A percentile compares a stretch with the other conserved stretches of the same genome.
Evolutionary conservation across 1,284 basidiomycete species (phyloP).

Genomic region (Pisolithus thermaeus): DNA sequence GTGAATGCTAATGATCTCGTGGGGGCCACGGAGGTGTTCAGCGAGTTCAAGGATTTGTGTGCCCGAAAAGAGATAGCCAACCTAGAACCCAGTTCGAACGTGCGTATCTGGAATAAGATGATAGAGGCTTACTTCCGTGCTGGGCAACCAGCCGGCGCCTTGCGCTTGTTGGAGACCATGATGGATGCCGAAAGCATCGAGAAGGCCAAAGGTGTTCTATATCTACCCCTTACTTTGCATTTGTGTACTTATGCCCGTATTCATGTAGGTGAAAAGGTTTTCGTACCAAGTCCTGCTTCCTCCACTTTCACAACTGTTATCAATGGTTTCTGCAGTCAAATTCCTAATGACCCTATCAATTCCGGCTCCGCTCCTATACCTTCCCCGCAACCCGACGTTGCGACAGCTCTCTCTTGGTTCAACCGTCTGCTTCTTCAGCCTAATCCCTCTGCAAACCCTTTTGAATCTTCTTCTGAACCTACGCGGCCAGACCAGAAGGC

Average conservation of each 20-base stretch:
- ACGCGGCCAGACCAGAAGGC: slow-evolving; percentile 46
- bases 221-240: slow-evolving; percentile 22
- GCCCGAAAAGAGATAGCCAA: slow-evolving; percentile 31
- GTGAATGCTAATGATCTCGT: slow-evolving; percentile 46
- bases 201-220: slow-evolving; percentile 1
- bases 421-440: slow-evolving; percentile 51
- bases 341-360: not conserved
- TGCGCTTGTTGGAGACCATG: slow-evolving; percentile 72
- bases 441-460: slow-evolving; percentile 30
- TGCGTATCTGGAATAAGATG: slow-evolving; percentile 69
- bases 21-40: slow-evolving; percentile 63
- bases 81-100: slow-evolving; percentile 26
- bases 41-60: slow-evolving; percentile 49
- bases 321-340: slow-evolving; percentile 52
- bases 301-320: slow-evolving; percentile 67
- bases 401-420: slow-evolving; percentile 69
- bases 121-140: slow-evolving; percentile 69
- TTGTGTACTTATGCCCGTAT: slow-evolving; percentile 1
- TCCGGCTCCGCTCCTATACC: not conserved
- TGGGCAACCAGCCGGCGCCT: slow-evolving; percentile 57
- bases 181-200: slow-evolving; percentile 40
- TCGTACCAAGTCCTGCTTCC: slow-evolving; percentile 53
- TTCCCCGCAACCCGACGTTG: slow-evolving; percentile 43
- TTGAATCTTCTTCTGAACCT: slow-evolving; percentile 35
- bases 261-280: slow-evolving; percentile 18